Evolutionary conservation across 176 grass and related monocot genomes (phyloP), one percentile per base, ranked within the genome.

Genomic region (Ampelocalamus luodianensis): DNA sequence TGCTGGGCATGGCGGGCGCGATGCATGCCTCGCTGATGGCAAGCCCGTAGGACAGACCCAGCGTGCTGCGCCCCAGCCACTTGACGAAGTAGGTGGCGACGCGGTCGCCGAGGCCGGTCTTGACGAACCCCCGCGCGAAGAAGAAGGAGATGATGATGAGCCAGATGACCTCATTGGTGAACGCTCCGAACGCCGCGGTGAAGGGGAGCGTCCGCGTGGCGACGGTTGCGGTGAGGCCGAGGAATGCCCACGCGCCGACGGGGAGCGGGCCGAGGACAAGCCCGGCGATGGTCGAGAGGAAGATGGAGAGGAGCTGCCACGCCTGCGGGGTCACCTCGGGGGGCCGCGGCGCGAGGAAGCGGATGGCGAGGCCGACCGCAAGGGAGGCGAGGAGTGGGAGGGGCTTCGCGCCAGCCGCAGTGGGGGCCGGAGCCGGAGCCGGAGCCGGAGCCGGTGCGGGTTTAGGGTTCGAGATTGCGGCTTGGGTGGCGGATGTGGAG

Each of bases 1-100:
- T 97, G 83, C 94, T 94, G 68, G 94, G 94, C 94, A 97, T 97
- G 55, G 94, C 92, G 7, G 94, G 94, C 18, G 94, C 86, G 87
- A 97, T 92, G 73, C 87, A 89, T 17, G 88, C 92, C 85, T 97
- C 94, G 61, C 94, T 94, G 58, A 97, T 78, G 24, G 88, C 81
- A 24, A 97, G 94, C 49, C 94, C 94, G 49, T 97, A 97, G 36
- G 94, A 92, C 38, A 97, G 82, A 11, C 90, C 94, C 22, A 97
- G 36, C 4, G 94, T 97, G 76, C 92, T 97, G 71, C 82, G 78
- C 6, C 94, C 94, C 11, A 97, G 72, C 92, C 87, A 92, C 64
- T 94, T 97, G 7, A 97, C 90, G 83, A 97, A 97, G 71, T 87
- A 92, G n/a, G 92, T 94, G 71, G 94, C 94, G 39, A 97, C 93